Evolutionary conservation across 140 eudicot genomes (phyloP).

Genomic region (Oenanthe javanica): DNA sequence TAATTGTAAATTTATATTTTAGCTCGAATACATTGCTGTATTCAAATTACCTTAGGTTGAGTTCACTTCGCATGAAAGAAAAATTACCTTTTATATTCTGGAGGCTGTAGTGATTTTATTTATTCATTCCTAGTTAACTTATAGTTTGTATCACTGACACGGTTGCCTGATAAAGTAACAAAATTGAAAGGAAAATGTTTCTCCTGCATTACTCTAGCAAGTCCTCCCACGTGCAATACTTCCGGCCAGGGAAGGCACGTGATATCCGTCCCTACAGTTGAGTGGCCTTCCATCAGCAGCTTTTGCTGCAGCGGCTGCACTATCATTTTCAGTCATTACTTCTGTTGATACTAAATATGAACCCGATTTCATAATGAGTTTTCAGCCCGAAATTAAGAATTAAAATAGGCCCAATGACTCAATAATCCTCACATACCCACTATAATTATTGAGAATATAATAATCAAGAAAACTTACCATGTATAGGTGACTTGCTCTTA

Average conservation of each 20-base stretch:
- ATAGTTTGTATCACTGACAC: neutral
- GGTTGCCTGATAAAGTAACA: neutral
- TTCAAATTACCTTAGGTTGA: neutral
- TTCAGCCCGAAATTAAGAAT: too few species aligned
- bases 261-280: constrained; percentile 81
- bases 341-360: constrained; percentile 24
- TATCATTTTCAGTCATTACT: constrained; percentile 56
- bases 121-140: neutral
- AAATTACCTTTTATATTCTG: too few species aligned
- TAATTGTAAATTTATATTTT: neutral
- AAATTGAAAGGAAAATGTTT: constrained; percentile 10
- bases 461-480: too few species aligned
- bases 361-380: too few species aligned
- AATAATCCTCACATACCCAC: too few species aligned
- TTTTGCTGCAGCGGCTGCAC: constrained; percentile 58
- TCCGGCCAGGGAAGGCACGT: constrained; percentile 92
- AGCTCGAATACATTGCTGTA: neutral
- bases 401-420: too few species aligned
- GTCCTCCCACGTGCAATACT: constrained; percentile 96
- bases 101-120: neutral
- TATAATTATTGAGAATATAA: too few species aligned
- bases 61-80: too few species aligned
- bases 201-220: constrained; percentile 36
- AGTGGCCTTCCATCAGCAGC: constrained; percentile 97
- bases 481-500: too few species aligned